Evolutionary conservation across 352 stramenopile species (phyloP).

Genomic region (Globisporangium cystogenes): DNA sequence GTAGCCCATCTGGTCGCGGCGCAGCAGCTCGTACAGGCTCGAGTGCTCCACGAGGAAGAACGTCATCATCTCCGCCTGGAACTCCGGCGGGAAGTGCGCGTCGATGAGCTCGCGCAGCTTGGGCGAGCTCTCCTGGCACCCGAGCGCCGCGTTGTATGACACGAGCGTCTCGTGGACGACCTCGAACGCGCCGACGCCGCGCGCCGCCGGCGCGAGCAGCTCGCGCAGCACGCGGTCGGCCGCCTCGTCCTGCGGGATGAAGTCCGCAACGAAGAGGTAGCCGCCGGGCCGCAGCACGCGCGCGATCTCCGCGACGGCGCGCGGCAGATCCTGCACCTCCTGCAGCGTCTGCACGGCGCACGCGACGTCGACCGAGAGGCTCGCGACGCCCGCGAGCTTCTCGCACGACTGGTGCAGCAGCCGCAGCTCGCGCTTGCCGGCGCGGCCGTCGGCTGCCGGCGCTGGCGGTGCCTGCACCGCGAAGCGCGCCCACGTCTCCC

Average conservation of each 20-base stretch:
- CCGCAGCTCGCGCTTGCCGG: slow-evolving; percentile 28
- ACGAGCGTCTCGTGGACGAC: slow-evolving; percentile 43
- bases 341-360: slow-evolving; percentile 60
- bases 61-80: slow-evolving; percentile 42
- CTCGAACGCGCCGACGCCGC: slow-evolving; percentile 25
- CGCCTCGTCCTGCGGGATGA: slow-evolving; percentile 39
- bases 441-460: slow-evolving; percentile 11
- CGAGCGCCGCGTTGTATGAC: slow-evolving; percentile 35
- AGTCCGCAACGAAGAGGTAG: slow-evolving; percentile 59
- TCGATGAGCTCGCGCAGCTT: slow-evolving; percentile 28
- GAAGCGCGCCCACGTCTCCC: slow-evolving; percentile 60
- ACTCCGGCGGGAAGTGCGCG: slow-evolving; percentile 33
- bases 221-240: slow-evolving; percentile 32
- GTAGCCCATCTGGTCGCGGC: slow-evolving; percentile 43
- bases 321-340: slow-evolving; percentile 41
- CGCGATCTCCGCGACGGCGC: slow-evolving; percentile 42
- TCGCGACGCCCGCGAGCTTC: slow-evolving; percentile 43
- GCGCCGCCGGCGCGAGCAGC: slow-evolving; percentile 28
- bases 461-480: slow-evolving; percentile 17
- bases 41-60: slow-evolving; percentile 54
- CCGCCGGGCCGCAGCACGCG: slow-evolving; percentile 59
- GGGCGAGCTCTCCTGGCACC: slow-evolving; percentile 32
- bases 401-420: slow-evolving; percentile 67
- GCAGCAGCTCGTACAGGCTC: slow-evolving; percentile 36
- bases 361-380: slow-evolving; percentile 48